Conservation (phyloP, 2,329 filamentous ascomycete genomes). For the Xylariomycetidae sp. region DNA sequence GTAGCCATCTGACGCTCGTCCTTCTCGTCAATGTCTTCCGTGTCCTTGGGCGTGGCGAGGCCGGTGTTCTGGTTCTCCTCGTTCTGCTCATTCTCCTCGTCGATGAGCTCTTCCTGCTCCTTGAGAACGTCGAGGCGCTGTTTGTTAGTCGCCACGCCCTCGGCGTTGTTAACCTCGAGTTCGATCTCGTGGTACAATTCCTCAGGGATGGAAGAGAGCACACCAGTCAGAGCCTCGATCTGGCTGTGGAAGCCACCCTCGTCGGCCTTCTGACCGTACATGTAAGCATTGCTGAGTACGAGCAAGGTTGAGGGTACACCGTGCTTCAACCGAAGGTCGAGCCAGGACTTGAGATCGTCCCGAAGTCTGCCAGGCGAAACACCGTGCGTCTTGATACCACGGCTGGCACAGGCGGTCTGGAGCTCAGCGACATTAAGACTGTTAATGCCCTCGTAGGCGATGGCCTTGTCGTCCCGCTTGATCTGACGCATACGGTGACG, state of each 20-base stretch:
- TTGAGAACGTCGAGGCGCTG: slow-evolving; percentile 96
- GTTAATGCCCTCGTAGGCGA: slow-evolving; percentile 88
- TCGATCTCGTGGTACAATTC: slow-evolving; percentile 99
- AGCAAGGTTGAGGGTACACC: slow-evolving; percentile 94
- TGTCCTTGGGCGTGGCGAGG: slow-evolving; percentile 71
- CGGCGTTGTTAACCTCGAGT: slow-evolving; percentile 92
- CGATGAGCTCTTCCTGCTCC: slow-evolving; percentile 96
- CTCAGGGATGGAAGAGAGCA: slow-evolving; percentile 90
- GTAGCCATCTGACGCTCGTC: slow-evolving; percentile 61
- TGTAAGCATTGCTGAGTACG: slow-evolving; percentile 94
- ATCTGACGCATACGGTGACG: slow-evolving; percentile 98
- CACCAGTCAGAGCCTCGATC: slow-evolving; percentile 87
- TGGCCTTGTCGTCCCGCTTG: slow-evolving; percentile 94
- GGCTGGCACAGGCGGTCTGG: slow-evolving; percentile 84
- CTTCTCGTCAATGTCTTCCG: slow-evolving; percentile 91
- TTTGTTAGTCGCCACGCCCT: slow-evolving; percentile 97
- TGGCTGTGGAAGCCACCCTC: slow-evolving; percentile 85
- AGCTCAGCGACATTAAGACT: slow-evolving; percentile 89
- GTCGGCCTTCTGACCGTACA: slow-evolving; percentile 71
- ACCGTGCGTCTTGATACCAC: slow-evolving; percentile 87
- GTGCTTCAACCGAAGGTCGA: slow-evolving; percentile 87
- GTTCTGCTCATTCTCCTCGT: slow-evolving; percentile 93
- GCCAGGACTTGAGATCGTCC: slow-evolving; percentile 87
- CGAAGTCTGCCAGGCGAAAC: slow-evolving; percentile 83
- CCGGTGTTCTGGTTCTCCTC: slow-evolving; percentile 72